phyloP scores from a whole-genome alignment of 148 eudicot genomes.

The Suaeda aralocaspica region DNA sequence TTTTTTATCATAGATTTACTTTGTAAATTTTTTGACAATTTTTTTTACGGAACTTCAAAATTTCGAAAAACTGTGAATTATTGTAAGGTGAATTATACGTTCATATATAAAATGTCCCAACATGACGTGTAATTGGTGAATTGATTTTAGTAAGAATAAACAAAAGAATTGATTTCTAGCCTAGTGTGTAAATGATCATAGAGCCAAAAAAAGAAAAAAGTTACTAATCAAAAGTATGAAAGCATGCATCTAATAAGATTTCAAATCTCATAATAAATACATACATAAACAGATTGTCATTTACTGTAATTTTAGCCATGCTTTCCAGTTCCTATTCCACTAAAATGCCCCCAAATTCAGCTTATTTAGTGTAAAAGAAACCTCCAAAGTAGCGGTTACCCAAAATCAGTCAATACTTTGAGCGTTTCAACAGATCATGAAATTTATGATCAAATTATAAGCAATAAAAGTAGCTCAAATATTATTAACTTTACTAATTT shows the following conservation, averaged over 20 bases:
- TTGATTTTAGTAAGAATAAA: no score
- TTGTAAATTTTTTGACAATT: no score
- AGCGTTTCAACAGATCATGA: slow-evolving; percentile 28
- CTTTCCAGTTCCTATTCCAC: slow-evolving; percentile 5
- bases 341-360: slow-evolving; percentile 17
- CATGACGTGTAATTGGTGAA: no score
- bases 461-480: slow-evolving; percentile 8
- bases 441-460: slow-evolving; percentile 13
- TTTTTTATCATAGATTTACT: no score
- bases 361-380: not conserved
- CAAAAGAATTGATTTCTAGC: no score
- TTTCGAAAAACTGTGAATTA: no score
- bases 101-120: no score
- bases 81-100: no score
- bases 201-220: no score
- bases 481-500: not conserved
- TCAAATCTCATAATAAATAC: not conserved
- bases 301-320: slow-evolving; percentile 11
- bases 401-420: slow-evolving; percentile 28
- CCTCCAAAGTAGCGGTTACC: slow-evolving; percentile 21
- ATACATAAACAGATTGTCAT: slow-evolving; percentile 8
- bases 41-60: no score
- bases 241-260: not conserved
- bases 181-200: no score
- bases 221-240: no score